phyloP scores from a whole-genome alignment of 2,329 filamentous ascomycete species.

The Xylariaceae sp. region DNA sequence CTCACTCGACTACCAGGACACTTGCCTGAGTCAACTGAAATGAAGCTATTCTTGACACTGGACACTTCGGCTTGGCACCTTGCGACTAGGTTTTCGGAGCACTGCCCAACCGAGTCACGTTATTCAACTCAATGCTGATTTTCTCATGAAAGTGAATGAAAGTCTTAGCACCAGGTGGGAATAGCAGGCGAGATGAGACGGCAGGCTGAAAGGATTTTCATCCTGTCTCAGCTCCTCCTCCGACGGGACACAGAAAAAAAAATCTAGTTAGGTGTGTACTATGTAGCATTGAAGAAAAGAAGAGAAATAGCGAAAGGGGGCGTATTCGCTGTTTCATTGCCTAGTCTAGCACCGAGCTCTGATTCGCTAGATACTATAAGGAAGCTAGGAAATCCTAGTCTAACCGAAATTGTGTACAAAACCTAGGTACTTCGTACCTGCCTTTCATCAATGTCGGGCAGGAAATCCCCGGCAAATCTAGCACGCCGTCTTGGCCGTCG shows the following conservation, averaged over 20 bases:
- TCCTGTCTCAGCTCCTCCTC: not conserved
- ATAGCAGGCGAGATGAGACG: constrained; percentile 5
- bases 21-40: not conserved
- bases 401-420: not conserved
- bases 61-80: not conserved
- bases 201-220: constrained; percentile 2
- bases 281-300: constrained; percentile 11
- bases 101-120: constrained; percentile 3
- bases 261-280: not conserved
- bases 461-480: too few species aligned
- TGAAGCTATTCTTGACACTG: not conserved
- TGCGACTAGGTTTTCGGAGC: not conserved
- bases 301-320: constrained; percentile 15
- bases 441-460: too few species aligned
- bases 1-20: not conserved
- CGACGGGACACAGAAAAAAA: constrained; percentile 6
- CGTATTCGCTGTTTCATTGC: constrained; percentile 13
- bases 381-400: not conserved
- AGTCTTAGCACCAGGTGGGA: constrained; percentile 12
- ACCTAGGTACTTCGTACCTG: not conserved
- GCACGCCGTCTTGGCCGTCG: too few species aligned
- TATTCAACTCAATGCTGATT: constrained; percentile 1
- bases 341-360: constrained; percentile 6
- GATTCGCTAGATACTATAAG: constrained; percentile 7
- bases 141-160: constrained; percentile 9